Evolutionary conservation across 2,329 filamentous ascomycete species (phyloP), one percentile per base, ranked within the genome.

Genomic region (Colletotrichum orbiculare): DNA sequence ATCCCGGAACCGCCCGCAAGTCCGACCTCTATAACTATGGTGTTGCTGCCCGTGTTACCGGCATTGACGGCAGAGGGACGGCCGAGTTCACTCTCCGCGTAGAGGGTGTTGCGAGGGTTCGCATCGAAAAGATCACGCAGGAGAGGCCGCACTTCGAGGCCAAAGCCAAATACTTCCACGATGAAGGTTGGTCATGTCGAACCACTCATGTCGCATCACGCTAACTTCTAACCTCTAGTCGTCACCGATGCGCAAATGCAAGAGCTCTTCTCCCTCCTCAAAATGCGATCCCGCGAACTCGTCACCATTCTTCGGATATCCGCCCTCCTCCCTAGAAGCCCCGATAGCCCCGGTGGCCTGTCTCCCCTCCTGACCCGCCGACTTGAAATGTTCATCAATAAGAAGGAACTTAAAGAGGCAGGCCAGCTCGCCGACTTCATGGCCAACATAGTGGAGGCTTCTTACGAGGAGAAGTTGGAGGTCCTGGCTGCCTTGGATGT

Each of bases 381-480:
- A 56, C 87, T 99, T 47, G 94, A 98, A 73, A 80, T 94, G 57
- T 96, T 93, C 77, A 97, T 99, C 68, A 85, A 89, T 38, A 89
- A 91, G 75, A 96, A 96, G 74, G 89, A 93, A 64, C 76, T 96
- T 54, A 83, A 87, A 46, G 94, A 98, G 70, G 94, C 94, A 1
- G 95, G 95, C 2, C 82, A 89, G 8, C 84, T 99, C 9, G 95
- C 96, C 7, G 96, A 99, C 76, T 98, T 98, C 75, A 97, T 99
- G 93, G 91, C 93, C 43, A 97, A 97, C 74, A 87, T 98, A 33
- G 87, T 97, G 3, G 93, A 97, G 68, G 90, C 91, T 54, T 91
- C 89, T 9, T 91, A 96, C 68, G 93, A 97, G 76, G 96, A 99
- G 74, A 97, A 97, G 77, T 84, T 99, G 58, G 88, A 92, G 60